Conservation (phyloP, 331 rosid species). For the Erythrophleum ivorense region DNA sequence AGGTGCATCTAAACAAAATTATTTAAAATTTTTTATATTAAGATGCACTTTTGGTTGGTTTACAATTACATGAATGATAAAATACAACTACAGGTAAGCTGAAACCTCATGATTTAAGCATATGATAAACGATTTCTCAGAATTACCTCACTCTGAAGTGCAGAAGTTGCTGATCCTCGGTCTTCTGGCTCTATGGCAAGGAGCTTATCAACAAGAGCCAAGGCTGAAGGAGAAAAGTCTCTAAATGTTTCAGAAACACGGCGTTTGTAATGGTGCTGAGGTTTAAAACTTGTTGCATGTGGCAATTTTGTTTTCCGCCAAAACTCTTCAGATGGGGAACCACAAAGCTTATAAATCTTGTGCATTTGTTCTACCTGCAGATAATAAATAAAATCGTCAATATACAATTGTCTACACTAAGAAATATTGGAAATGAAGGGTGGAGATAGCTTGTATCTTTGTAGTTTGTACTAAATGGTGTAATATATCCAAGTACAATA, state of each 20-base stretch:
- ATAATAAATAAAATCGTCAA: conserved; percentile 13
- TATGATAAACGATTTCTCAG: conserved; percentile 4
- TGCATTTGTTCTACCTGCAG: conserved; percentile 95
- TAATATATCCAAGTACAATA: not conserved
- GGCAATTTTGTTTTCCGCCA: conserved; percentile 85
- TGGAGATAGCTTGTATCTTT: not conserved
- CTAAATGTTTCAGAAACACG: conserved; percentile 63
- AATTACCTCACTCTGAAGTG: conserved; percentile 74
- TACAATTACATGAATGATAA: not conserved
- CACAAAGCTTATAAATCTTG: conserved; percentile 92
- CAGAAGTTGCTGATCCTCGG: conserved; percentile 75
- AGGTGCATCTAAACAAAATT: not conserved
- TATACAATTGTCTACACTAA: conserved; percentile 3
- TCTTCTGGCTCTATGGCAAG: conserved; percentile 72
- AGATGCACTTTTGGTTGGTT: not conserved
- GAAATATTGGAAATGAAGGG: not conserved
- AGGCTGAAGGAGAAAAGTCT: conserved; percentile 61
- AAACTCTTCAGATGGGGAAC: conserved; percentile 84
- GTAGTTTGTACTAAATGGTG: not conserved
- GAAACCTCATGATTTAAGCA: not conserved
- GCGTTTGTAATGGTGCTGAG: conserved; percentile 75
- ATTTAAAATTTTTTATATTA: not conserved
- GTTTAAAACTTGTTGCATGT: conserved; percentile 88
- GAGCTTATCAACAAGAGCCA: conserved; percentile 72
- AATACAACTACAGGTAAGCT: not conserved